Evolutionary conservation across 202 grass and related monocot species (phyloP).

Genomic region (Elaeis oleifera): DNA sequence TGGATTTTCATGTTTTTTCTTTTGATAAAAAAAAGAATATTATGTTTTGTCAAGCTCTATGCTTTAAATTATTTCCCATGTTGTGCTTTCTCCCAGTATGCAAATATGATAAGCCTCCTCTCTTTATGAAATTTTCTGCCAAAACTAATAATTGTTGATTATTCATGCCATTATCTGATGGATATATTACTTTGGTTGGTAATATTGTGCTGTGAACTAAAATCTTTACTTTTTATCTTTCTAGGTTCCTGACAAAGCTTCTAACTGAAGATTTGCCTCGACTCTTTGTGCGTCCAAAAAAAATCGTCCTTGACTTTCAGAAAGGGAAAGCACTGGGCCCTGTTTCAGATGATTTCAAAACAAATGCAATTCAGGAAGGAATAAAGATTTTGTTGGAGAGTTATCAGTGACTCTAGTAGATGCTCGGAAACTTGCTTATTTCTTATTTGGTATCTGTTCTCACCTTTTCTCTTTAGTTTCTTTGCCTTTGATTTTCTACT

Average conservation of each 20-base stretch:
- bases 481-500: not conserved
- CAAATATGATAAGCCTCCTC: too few species aligned
- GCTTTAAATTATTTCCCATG: too few species aligned
- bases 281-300: constrained; percentile 91
- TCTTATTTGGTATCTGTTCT: constrained; percentile 56
- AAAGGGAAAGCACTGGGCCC: constrained; percentile 76
- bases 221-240: constrained; percentile 6
- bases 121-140: too few species aligned
- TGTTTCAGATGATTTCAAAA: constrained; percentile 36
- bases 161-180: too few species aligned
- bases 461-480: not conserved
- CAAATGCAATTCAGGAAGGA: constrained; percentile 57
- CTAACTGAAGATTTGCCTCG: constrained; percentile 91
- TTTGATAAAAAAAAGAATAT: too few species aligned
- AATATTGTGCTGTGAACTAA: not conserved
- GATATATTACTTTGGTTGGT: too few species aligned
- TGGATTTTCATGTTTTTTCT: not conserved
- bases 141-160: too few species aligned
- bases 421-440: constrained; percentile 86
- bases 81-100: too few species aligned
- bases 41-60: too few species aligned
- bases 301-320: constrained; percentile 97
- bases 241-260: constrained; percentile 92
- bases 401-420: constrained; percentile 93
- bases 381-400: constrained; percentile 87